Evolutionary conservation across 257 asterid genomes (phyloP).

Genomic region (Forsythia viridissima): DNA sequence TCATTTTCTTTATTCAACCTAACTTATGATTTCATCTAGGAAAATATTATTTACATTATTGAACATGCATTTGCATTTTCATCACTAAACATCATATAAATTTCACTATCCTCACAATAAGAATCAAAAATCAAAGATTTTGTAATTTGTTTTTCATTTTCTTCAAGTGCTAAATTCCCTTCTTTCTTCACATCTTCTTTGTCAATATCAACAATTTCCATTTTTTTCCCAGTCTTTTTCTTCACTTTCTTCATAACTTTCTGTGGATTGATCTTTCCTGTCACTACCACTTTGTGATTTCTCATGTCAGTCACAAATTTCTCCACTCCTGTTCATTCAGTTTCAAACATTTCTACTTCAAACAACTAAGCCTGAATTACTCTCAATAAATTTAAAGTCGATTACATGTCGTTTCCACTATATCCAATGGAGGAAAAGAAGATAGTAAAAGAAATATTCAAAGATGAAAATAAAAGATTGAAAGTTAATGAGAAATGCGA

Average conservation of each 20-base stretch:
- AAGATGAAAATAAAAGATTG: not conserved
- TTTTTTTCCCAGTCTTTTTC: constrained; percentile 66
- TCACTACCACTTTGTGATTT: constrained; percentile 52
- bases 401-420: not conserved
- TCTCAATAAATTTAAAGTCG: not conserved
- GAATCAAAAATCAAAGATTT: constrained; percentile 33
- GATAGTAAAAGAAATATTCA: not conserved
- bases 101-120: constrained; percentile 41
- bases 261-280: constrained; percentile 51
- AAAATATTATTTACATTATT: constrained; percentile 44
- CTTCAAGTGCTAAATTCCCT: constrained; percentile 12
- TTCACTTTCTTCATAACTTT: constrained; percentile 62
- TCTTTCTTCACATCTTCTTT: constrained; percentile 22
- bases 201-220: constrained; percentile 43
- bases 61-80: constrained; percentile 81
- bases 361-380: no score
- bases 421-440: no score
- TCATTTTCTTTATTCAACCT: no score
- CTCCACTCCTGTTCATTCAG: constrained; percentile 54
- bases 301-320: constrained; percentile 59
- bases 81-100: constrained; percentile 60
- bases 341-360: not conserved
- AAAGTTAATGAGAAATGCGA: no score
- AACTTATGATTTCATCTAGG: no score
- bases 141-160: constrained; percentile 6